These are phyloP conservation scores for Neurospora sp. DNA, from an alignment of 495 filamentous ascomycete genomes.

Conservation along the genomic window DNA sequence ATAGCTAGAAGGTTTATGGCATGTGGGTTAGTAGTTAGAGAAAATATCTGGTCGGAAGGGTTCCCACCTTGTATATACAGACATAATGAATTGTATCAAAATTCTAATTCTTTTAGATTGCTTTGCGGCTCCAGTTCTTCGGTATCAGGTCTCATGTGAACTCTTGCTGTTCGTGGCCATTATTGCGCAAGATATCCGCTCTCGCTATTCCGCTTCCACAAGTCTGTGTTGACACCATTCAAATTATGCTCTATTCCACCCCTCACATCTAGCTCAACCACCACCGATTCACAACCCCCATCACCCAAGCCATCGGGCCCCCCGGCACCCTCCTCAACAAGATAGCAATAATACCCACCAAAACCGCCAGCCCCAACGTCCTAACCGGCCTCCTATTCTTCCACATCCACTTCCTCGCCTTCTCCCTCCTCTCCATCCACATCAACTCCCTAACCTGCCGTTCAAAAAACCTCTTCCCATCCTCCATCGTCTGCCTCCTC, in stretches of 20 bases:
- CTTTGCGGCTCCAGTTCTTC: background rate
- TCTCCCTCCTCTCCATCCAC: constrained; percentile 48
- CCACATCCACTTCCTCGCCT: constrained; percentile 44
- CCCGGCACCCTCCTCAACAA: constrained; percentile 26
- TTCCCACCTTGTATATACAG: background rate
- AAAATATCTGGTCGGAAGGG: background rate
- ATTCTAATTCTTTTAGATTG: background rate
- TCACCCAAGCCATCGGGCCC: constrained; percentile 13
- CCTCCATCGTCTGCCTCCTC: background rate
- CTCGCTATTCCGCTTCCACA: background rate
- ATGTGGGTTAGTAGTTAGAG: background rate
- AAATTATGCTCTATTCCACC: background rate
- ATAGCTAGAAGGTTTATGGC: constrained; percentile 8
- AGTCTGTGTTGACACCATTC: background rate
- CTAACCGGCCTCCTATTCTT: constrained; percentile 48
- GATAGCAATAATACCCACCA: constrained; percentile 47
- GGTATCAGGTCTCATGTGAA: background rate
- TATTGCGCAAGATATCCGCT: background rate
- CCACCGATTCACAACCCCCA: constrained; percentile 6
- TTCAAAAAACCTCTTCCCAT: constrained; percentile 43
- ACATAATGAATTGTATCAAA: background rate
- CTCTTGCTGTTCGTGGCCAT: background rate
- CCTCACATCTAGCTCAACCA: constrained; percentile 8
- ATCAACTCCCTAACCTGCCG: constrained; percentile 57
- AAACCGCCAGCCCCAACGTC: constrained; percentile 50